Percentiles rank a stretch among this genome's conserved stretches.
Evolutionary conservation across 2,329 filamentous ascomycete species (phyloP).

Genomic region (Diaporthe australafricana): DNA sequence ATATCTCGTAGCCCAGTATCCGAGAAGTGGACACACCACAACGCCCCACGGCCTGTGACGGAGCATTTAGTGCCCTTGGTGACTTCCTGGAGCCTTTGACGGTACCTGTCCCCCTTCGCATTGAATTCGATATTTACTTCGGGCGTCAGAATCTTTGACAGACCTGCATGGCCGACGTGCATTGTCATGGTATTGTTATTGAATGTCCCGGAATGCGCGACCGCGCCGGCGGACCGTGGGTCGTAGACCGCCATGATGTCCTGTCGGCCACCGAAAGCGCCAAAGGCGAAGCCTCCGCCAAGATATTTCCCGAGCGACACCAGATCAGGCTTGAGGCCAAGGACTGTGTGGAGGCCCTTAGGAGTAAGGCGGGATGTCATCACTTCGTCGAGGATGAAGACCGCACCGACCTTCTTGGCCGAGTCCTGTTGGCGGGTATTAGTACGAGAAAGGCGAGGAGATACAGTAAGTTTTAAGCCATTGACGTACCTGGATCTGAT

Average conservation of each 20-base stretch:
- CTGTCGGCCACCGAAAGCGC: slow-evolving; percentile 65
- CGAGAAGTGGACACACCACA: slow-evolving; percentile 51
- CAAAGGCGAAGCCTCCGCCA: slow-evolving; percentile 69
- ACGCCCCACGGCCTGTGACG: slow-evolving; percentile 52
- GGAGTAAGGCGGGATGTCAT: slow-evolving; percentile 72
- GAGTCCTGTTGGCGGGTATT: slow-evolving; percentile 42
- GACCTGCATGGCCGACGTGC: slow-evolving; percentile 60
- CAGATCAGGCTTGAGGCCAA: slow-evolving; percentile 65
- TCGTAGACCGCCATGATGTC: slow-evolving; percentile 35
- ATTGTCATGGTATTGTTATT: slow-evolving; percentile 76
- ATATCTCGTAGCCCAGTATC: slow-evolving; percentile 4
- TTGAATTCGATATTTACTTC: slow-evolving; percentile 48
- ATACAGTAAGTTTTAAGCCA: accelerated
- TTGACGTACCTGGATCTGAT: slow-evolving; percentile 53
- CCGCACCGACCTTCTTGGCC: slow-evolving; percentile 50
- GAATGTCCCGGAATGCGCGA: slow-evolving; percentile 72
- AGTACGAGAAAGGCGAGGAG: background rate
- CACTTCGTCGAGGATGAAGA: slow-evolving; percentile 79
- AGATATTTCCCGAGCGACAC: slow-evolving; percentile 69
- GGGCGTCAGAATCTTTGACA: slow-evolving; percentile 50
- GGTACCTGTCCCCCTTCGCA: slow-evolving; percentile 45
- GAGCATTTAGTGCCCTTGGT: slow-evolving; percentile 51
- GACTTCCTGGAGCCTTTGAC: slow-evolving; percentile 45
- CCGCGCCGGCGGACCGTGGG: slow-evolving; percentile 29
- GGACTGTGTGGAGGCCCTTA: slow-evolving; percentile 58